phyloP scores from a whole-genome alignment of 441 rosid genomes.

The Brassica balearica region DNA sequence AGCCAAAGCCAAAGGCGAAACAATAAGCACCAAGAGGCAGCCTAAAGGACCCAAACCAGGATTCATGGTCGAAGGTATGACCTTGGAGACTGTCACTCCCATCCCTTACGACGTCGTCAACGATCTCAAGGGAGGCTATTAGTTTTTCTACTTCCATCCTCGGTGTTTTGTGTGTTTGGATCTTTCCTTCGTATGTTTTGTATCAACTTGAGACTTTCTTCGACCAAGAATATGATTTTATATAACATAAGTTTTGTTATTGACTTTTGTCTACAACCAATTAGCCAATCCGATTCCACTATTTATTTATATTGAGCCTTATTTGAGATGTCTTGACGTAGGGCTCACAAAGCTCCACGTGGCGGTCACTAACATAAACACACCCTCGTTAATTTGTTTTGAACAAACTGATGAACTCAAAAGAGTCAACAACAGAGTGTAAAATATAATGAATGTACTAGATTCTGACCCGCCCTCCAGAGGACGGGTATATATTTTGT shows the following conservation, averaged over 20 bases:
- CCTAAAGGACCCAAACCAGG: slow-evolving; percentile 8
- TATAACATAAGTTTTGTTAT: neutral
- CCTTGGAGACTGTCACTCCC: neutral
- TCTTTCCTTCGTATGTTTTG: slow-evolving; percentile 2
- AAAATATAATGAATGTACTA: no score
- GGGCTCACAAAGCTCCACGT: no score
- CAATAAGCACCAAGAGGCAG: neutral
- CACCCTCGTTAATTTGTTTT: no score
- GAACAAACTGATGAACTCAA: no score
- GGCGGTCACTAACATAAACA: no score
- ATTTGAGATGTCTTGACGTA: neutral
- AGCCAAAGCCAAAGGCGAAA: neutral
- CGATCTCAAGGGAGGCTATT: slow-evolving; percentile 1
- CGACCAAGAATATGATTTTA: slow-evolving; percentile 11
- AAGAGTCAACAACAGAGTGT: no score
- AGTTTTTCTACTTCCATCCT: neutral
- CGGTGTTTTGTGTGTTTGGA: slow-evolving; percentile 5
- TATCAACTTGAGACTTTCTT: slow-evolving; percentile 8
- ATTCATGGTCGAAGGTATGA: slow-evolving; percentile 3
- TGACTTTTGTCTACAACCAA: no score
- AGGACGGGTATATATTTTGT: no score
- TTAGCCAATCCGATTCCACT: neutral
- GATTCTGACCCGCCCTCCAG: no score
- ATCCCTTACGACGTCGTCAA: slow-evolving; percentile 5
- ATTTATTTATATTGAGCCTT: neutral